Evolutionary conservation across 345 rosid species (phyloP).

Genomic region (Kandelia obovata): DNA sequence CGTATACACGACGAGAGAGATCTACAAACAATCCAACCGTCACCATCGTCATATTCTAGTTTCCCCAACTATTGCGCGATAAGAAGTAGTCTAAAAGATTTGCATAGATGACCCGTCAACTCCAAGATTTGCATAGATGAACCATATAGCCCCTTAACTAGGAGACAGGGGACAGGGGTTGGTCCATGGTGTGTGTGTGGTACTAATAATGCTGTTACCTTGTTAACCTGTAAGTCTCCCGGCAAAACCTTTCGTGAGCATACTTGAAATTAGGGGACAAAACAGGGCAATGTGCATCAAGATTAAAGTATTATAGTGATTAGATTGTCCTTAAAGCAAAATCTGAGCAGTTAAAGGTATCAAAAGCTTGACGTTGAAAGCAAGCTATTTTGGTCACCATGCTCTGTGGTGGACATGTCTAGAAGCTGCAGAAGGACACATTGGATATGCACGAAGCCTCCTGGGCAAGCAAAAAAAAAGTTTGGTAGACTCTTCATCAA

Average conservation of each 20-base stretch:
- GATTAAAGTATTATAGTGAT: background rate
- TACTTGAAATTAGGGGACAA: conserved; percentile 4
- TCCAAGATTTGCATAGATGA: background rate
- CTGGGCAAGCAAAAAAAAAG: background rate
- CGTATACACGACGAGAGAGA: conserved; percentile 3
- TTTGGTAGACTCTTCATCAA: conserved; percentile 6
- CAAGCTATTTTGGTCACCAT: conserved; percentile 41
- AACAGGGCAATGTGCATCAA: conserved; percentile 3
- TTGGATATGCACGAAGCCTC: background rate
- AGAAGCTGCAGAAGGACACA: conserved; percentile 1
- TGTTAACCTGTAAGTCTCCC: background rate
- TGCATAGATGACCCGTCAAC: conserved; percentile 5
- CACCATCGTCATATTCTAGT: conserved; percentile 7
- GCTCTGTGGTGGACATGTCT: conserved; percentile 8
- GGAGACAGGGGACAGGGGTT: background rate
- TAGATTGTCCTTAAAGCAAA: conserved; percentile 43
- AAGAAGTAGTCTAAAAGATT: background rate
- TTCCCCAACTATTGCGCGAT: background rate
- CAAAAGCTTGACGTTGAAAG: conserved; percentile 63
- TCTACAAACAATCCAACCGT: background rate
- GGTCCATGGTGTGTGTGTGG: too few species aligned
- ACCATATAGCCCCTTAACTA: background rate
- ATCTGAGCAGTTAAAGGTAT: conserved; percentile 24
- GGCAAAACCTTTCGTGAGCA: background rate
- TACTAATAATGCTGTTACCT: background rate